Base-by-base conservation (phyloP, 2,329 filamentous ascomycete genomes). In the Aspergillus fructus region DNA sequence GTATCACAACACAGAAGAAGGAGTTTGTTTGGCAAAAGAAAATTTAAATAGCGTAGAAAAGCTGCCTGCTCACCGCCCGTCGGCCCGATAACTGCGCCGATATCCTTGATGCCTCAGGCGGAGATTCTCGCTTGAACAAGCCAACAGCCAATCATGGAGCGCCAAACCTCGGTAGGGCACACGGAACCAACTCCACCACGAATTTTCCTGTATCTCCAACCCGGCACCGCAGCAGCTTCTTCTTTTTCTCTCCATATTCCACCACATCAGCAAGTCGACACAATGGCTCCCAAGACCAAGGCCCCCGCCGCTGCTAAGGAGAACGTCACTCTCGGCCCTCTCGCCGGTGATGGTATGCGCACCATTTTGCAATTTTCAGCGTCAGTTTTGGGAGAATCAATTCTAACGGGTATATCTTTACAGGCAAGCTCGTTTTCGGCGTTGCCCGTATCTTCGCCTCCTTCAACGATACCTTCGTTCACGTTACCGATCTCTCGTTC, bases 401-500 rank as follows among this genome's bases (percentile, higher is more conserved):
- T n/a, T 51, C 59, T 62, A 63, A 64, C 48, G 17, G 7, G 23
- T 13, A 27, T 47, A 41, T 55, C 60, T 49, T 61, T 13, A 66
- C 68, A 93, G 92, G 92, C 83, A 91, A 96, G 84, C 90, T 96
- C 80, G 92, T 96, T 80, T 97, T 97, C 80, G 93, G 93, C 80
- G 93, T 96, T 83, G 93, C 93, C 79, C 91, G 93, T 80, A 97
- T 97, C 85, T 94, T 97, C 82, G 93, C 93, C 75, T 96, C 91
- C 67, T 92, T 92, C 86, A 92, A 92, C 83, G 89, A 92, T 76
- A 92, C 89, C 78, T 92, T 92, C 84, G 94, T 99, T 79, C 94
- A 99, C 85, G 91, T 99, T 78, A 99, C 94, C 85, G 94, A 97
- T 96, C 91, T 99, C 80, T 88, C 84, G 89, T 92, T 81, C 78